Conservation (phyloP, 108 stramenopile species). For the Asterionellopsis glacialis region DNA sequence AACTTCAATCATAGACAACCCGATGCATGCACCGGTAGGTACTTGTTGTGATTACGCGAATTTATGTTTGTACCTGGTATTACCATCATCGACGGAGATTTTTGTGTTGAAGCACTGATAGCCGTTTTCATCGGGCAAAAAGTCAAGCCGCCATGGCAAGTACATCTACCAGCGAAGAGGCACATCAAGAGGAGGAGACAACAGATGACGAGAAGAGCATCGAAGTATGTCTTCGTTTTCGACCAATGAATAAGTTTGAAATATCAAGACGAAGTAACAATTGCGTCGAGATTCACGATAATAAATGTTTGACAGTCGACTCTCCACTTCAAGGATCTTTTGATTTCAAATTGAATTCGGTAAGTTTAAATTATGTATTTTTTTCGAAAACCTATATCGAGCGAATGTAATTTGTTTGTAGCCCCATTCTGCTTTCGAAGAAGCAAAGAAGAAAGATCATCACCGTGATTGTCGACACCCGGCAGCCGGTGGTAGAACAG, state of each 20-base stretch:
- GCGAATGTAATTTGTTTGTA: slow-evolving; percentile 13
- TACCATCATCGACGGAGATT: too few relatives aligned
- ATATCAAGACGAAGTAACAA: slow-evolving; percentile 47
- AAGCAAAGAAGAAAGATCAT: slow-evolving; percentile 17
- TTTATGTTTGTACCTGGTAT: too few relatives aligned
- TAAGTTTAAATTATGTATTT: slow-evolving; percentile 10
- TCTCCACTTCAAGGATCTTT: slow-evolving; percentile 52
- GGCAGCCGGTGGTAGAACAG: slow-evolving; percentile 42
- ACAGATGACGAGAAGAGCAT: not conserved
- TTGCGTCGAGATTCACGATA: slow-evolving; percentile 45
- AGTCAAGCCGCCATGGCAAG: too few relatives aligned
- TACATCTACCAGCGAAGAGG: too few relatives aligned
- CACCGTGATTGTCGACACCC: too few relatives aligned
- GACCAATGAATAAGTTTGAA: slow-evolving; percentile 70
- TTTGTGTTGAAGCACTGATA: too few relatives aligned
- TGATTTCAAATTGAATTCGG: slow-evolving; percentile 47
- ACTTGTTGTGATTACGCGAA: too few relatives aligned
- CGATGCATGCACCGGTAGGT: too few relatives aligned
- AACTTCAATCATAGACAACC: too few relatives aligned
- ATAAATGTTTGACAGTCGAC: slow-evolving; percentile 37
- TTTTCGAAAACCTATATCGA: slow-evolving; percentile 16
- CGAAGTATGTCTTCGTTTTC: slow-evolving; percentile 59
- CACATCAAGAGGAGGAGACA: not conserved
- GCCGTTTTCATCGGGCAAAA: too few relatives aligned
- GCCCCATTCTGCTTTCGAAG: too few relatives aligned